Base-by-base conservation (phyloP, 139 green algal genomes). In the Tetradesmus obliquus region DNA sequence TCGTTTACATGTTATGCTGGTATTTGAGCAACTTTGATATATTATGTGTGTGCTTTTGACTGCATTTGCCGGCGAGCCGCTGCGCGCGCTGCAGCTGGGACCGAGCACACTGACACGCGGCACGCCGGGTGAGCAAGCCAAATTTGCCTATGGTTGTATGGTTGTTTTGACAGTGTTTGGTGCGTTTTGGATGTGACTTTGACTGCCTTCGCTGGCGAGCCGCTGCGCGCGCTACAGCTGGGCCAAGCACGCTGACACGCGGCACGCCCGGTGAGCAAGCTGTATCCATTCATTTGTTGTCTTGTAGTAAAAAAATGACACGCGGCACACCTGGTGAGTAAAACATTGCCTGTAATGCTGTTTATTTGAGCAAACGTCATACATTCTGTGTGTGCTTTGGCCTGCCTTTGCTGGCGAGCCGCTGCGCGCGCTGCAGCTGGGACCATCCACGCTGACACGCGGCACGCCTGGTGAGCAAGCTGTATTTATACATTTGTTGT, bases 381-480 rank as follows among this genome's bases (percentile, higher is more conserved):
- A n/a, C n/a, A n/a, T n/a, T n/a, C n/a, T n/a, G n/a, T n/a, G n/a
- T n/a, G n/a, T n/a, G n/a, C n/a, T n/a, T n/a, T n/a, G n/a, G n/a
- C n/a, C n/a, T n/a, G 86, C 86, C 22, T 90, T 90, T 17, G 15
- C 71, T 17, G 86, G 86, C 1, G 86, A 90, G 20, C 86, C 86
- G 32, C 53, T 90, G 19, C 74, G 53, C 20, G 86, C 86, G 57
- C 62, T 72, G 62, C 62, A 72, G 62, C 62, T 72, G 62, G 62
- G 62, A 19, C 7, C 62, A 19, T 60, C 69, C 0, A 84, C 86
- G 1, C 86, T 90, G 19, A 90, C 20, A 10, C 45, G 86, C 1
- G 69, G 86, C 66, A 5, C 3, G 3, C 69, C 86, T 72, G 62
- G 62, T 72, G 62, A 72, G 62, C 9, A 19, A 13, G 32, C 32